Evolutionary conservation across 2,329 filamentous ascomycete species (phyloP).

Genomic region (Pyrenochaeta sp.): DNA sequence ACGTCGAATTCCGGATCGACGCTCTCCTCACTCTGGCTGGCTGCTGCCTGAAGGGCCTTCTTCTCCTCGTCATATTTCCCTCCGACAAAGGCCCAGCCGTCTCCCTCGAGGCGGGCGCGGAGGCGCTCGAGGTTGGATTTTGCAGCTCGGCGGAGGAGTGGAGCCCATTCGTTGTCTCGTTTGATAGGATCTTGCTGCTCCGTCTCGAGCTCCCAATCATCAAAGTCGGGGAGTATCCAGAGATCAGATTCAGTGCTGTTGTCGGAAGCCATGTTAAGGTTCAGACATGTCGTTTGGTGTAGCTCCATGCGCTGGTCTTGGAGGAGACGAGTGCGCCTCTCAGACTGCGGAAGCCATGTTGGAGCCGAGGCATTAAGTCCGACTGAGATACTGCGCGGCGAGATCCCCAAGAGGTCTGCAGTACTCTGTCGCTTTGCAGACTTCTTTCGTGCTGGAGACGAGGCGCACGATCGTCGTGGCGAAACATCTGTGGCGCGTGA

Average conservation of each 20-base stretch:
- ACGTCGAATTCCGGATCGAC: slow-evolving; percentile 47
- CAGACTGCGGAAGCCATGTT: slow-evolving; percentile 22
- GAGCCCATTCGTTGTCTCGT: slow-evolving; percentile 18
- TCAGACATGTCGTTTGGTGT: slow-evolving; percentile 35
- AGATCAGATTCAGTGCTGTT: slow-evolving; percentile 31
- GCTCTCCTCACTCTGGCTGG: slow-evolving; percentile 29
- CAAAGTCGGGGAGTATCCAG: slow-evolving; percentile 43
- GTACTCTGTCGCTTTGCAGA: slow-evolving; percentile 14
- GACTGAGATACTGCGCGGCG: slow-evolving; percentile 13
- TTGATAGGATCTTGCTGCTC: slow-evolving; percentile 10
- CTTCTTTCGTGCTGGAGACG: slow-evolving; percentile 14
- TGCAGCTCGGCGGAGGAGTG: slow-evolving; percentile 33
- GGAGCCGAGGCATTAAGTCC: slow-evolving; percentile 5
- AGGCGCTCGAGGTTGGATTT: slow-evolving; percentile 40
- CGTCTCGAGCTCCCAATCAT: slow-evolving; percentile 34
- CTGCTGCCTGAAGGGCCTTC: slow-evolving; percentile 18
- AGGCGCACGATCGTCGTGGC: slow-evolving; percentile 14
- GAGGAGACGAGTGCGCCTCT: slow-evolving; percentile 14
- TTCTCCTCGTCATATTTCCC: slow-evolving; percentile 36
- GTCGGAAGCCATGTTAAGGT: slow-evolving; percentile 17
- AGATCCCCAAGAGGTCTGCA: slow-evolving; percentile 3
- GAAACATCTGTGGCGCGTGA: slow-evolving; percentile 22
- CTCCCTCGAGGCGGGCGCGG: slow-evolving; percentile 36
- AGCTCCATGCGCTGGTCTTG: slow-evolving; percentile 14
- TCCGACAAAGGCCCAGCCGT: slow-evolving; percentile 45